Evolutionary conservation across 2,329 filamentous ascomycete species (phyloP), one percentile per base, ranked within the genome.

Genomic region (Alternaria rosae): DNA sequence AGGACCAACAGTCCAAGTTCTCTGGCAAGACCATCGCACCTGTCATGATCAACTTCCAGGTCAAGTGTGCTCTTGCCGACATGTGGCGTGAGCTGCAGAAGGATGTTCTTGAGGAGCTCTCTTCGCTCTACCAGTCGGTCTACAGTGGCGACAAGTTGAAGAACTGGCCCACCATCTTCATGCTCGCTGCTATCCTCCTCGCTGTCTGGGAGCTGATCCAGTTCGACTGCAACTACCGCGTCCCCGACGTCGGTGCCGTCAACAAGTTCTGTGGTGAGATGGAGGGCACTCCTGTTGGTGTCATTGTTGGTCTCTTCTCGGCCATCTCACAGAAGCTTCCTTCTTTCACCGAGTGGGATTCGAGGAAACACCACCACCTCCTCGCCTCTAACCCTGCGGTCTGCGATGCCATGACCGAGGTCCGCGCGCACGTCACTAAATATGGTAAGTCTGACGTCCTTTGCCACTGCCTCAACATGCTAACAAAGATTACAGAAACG

Each of bases 1-100:
- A 94, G 54, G 92, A 95, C 74, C 88, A 92, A 73, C 88, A 90
- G 56, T 97, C 93, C 69, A 95, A 92, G 78, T 97, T 91, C 85
- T 91, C 87, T 72, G 94, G 94, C 75, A 94, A 94, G 84, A 94
- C 91, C 35, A 89, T 97, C 66, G 94, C 94, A 15, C 94, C 94
- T 12, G 94, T 97, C 77, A 97, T 98, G 94, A 96, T 98, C 87
- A 98, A 97, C 85, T 97, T 97, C 88, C 93, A 97, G 84, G 93
- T 98, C 85, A 98, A 98, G 87, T 95, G 92, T 75, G 94, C 94
- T 57, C 90, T 98, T 82, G 94, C 94, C 69, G 93, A 96, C 75
- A 96, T 97, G 92, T 98, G 94, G 94, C 93, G 94, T 68, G 94
- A 97, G 80, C 85, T 98, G 60, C 94, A 97, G 80, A 97, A 96